phyloP scores from a whole-genome alignment of 192 early-diverging fungal species.

The Martensiomyces pterosporus region DNA sequence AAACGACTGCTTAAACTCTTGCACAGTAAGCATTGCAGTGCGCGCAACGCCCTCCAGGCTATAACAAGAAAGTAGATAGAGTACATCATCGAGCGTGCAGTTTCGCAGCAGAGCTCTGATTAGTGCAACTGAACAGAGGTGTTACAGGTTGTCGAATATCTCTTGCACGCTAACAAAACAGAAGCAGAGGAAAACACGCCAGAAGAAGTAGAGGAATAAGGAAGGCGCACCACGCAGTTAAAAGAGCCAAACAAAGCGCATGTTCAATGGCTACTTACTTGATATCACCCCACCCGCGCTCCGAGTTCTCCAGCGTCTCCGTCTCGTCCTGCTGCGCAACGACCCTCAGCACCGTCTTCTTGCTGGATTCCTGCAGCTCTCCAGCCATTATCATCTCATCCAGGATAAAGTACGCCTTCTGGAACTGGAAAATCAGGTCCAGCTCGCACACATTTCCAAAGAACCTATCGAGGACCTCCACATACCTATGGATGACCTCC shows the following conservation, averaged over 20 bases:
- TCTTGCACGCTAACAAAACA: too few species aligned
- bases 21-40: constrained; percentile 43
- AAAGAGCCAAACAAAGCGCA: neutral
- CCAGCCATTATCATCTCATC: constrained; percentile 88
- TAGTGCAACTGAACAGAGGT: too few species aligned
- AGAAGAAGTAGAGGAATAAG: neutral
- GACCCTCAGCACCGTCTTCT: constrained; percentile 67
- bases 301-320: constrained; percentile 70
- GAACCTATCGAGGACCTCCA: constrained; percentile 95
- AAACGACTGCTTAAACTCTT: constrained; percentile 44
- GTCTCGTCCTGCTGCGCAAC: constrained; percentile 72
- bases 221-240: neutral
- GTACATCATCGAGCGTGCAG: too few species aligned
- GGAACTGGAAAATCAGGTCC: constrained; percentile 98
- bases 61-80: constrained; percentile 1
- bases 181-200: neutral
- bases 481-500: constrained; percentile 97
- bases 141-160: neutral
- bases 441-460: constrained; percentile 95
- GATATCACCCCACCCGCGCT: constrained; percentile 56
- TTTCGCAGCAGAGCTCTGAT: too few species aligned
- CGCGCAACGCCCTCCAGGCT: constrained; percentile 49
- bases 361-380: constrained; percentile 93
- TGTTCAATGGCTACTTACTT: constrained; percentile 21
- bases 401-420: constrained; percentile 82